phyloP scores from a whole-genome alignment of 495 filamentous ascomycete species.

The Cercophora newfieldiana region DNA sequence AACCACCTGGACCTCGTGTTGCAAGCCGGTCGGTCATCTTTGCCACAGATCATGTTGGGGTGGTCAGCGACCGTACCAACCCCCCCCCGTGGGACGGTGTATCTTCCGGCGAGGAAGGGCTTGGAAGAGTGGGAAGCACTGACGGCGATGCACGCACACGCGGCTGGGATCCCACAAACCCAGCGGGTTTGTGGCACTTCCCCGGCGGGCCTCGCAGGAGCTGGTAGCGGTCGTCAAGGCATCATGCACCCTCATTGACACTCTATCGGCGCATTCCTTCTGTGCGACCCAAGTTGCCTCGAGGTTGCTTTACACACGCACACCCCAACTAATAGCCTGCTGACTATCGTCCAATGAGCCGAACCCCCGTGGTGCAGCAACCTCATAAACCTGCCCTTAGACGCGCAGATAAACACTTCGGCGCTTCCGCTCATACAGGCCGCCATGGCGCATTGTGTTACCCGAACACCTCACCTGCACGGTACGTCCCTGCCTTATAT shows the following conservation, averaged over 20 bases:
- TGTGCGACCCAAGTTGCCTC: constrained; percentile 27
- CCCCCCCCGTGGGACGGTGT: background rate
- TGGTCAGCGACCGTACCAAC: background rate
- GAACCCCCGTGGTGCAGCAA: constrained; percentile 3
- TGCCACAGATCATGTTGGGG: background rate
- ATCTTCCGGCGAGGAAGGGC: background rate
- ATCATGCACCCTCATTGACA: constrained; percentile 24
- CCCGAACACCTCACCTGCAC: constrained; percentile 1
- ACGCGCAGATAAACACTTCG: constrained; percentile 25
- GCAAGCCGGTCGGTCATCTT: background rate
- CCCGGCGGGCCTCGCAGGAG: constrained; percentile 2
- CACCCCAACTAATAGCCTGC: constrained; percentile 30
- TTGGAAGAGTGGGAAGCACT: background rate
- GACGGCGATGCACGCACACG: background rate
- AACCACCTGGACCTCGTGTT: background rate
- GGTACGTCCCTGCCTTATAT: constrained; percentile 10
- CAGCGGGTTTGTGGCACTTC: background rate
- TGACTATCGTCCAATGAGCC: constrained; percentile 25
- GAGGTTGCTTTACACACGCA: constrained; percentile 22
- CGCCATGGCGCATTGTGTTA: constrained; percentile 17
- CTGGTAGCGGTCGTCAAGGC: constrained; percentile 13
- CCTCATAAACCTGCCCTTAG: constrained; percentile 14
- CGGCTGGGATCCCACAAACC: constrained; percentile 1
- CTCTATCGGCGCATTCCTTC: constrained; percentile 29
- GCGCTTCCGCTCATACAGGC: background rate